Base-by-base conservation (phyloP, 169 alveolate genomes). In the Eimeria maxima region DNA sequence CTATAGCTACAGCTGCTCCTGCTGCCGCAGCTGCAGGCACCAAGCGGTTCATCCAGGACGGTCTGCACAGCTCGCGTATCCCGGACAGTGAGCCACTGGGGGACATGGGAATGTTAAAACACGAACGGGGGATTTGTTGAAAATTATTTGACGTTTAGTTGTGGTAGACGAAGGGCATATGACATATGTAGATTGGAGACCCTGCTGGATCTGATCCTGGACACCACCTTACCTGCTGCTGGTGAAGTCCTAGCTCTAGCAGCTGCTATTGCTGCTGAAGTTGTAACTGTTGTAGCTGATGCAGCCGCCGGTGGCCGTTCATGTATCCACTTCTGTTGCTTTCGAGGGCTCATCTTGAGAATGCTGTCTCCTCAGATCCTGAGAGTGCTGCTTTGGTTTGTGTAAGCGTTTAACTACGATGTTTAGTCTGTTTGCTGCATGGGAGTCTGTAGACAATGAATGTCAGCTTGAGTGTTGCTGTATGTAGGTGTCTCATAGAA, bases 71-170 rank as follows among this genome's bases (percentile, higher is more conserved):
- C 24, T 18, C 80, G 42, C 80, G 80, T 16, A n/a, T 69, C 80
- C 80, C 80, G 16, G 80, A 69, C 80, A 69, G 80, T 69, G 80
- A 69, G 80, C 45, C 50, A 29, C 80, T 69, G n/a, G 69, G n/a
- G 2, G 20, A n/a, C 3, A 60, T 18, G 69, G 69, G 20, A 60
- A 5, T 20, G 22, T 27, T 27, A n/a, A 18, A 69, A 69, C 80
- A 42, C 80, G 7, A 69, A 69, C n/a, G 13, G 20, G 69, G 69
- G 69, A 16, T 60, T 60, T 60, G 69, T 60, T 60, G 1, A 5
- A 60, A 60, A 14, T 18, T 0, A 5, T 60, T 60, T 16, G 69
- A n/a, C 27, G 13, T 60, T 60, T 18, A 60, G 63, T 14, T 53
- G 69, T 7, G n/a, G 69, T 60, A 60, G 0, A 60, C 13, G 69